Evolutionary conservation across 768 basidiomycete genomes (phyloP), one percentile per base, ranked within the genome.

Genomic region (Tubosaeta brunneosetosa): DNA sequence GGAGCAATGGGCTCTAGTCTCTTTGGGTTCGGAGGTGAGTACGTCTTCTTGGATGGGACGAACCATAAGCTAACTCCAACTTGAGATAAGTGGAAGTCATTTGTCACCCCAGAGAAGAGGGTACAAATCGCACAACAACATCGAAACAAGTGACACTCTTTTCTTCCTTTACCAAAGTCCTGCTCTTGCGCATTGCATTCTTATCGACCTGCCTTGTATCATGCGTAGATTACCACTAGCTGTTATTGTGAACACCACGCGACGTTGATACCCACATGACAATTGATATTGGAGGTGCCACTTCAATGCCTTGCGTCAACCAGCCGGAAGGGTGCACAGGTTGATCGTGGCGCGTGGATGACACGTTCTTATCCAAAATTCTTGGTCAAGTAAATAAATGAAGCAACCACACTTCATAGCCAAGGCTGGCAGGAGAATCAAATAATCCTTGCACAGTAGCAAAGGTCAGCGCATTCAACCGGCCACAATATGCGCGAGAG

Each of bases 41-140:
- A 16, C 16, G 52, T 27, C 5, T 36, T n/a, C 12, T 32, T 9
- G 6, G 10, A n/a, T 37, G 10, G 11, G 16, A 51, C 31, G 11
- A 22, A 40, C 9, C 3, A 37, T 34, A 7, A 31, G 13, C 37
- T 29, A 14, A 32, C 13, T 32, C 38, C 25, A 4, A 22, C 42
- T 27, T 17, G 32, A 67, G 66, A 66, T 34, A 66, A 52, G 51
- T 66, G 63, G 66, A 66, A 56, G 37, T 53, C 60, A 6, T 14
- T 59, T 38, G 41, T 45, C 12, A 22, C 34, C 6, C 57, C 66
- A 1, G 53, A 55, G 17, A 63, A 56, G 51, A 57, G 27, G 41
- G 57, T 65, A 22, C 59, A 61, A 41, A 61, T 62, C 29, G 47
- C 53, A 43, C 49, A 55, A 17, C 58, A 52, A 31, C 47, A 9